These are phyloP conservation scores for Chondrus crispus DNA, from an alignment of 23 red algal genomes.

Conservation along the genomic window DNA sequence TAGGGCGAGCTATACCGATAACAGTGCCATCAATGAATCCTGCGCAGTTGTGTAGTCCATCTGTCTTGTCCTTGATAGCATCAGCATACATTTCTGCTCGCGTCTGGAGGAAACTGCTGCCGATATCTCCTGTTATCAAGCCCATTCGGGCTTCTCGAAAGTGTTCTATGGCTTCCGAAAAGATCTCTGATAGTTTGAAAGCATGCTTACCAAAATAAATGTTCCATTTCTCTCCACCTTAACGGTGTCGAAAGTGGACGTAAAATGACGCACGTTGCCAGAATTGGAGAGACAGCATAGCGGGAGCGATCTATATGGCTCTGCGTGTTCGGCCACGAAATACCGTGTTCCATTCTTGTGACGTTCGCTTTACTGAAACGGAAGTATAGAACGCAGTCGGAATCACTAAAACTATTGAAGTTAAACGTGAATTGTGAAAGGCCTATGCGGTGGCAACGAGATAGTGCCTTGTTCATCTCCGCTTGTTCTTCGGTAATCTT, in stretches of 20 bases:
- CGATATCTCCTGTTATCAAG: not conserved
- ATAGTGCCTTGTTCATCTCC: not conserved
- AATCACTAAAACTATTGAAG: not conserved
- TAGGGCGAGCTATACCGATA: not conserved
- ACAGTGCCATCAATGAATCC: conserved; percentile 5
- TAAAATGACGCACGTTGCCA: not conserved
- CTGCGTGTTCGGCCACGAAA: not conserved
- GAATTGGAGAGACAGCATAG: not conserved
- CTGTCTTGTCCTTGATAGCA: not conserved
- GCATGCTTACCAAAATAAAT: not conserved
- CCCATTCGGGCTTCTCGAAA: not conserved
- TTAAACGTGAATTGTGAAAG: not conserved
- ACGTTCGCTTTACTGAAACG: not conserved
- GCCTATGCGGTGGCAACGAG: not conserved
- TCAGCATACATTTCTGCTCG: not conserved
- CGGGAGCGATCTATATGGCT: not conserved
- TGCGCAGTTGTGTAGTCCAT: not conserved
- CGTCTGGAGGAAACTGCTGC: not conserved
- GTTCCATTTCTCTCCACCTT: not conserved
- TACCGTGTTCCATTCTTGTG: not conserved
- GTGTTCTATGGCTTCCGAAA: not conserved
- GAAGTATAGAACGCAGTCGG: not conserved
- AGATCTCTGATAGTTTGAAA: not conserved
- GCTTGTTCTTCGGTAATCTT: not conserved
- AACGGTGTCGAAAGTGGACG: not conserved